A percentile compares a stretch with the other conserved stretches of the same genome.
phyloP scores from a whole-genome alignment of 208 protist genomes.

The Leishmania gerbilli region DNA sequence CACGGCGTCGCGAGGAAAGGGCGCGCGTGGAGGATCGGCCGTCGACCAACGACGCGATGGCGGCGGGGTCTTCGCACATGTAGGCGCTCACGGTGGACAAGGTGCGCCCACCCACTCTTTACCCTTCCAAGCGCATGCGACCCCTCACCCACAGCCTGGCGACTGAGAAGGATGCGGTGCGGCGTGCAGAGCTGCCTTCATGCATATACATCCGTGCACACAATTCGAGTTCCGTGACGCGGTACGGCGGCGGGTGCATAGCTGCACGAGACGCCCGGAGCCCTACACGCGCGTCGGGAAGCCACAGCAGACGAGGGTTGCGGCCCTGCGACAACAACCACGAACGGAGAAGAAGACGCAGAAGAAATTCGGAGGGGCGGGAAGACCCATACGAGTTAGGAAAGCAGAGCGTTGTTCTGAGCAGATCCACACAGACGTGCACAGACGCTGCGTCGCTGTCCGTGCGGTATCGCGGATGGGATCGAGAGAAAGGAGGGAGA shows the following conservation, averaged over 20 bases:
- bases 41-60: not conserved
- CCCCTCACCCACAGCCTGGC: not conserved
- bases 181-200: not conserved
- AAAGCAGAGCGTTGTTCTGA: not conserved
- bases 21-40: not conserved
- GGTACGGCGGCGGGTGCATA: no score
- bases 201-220: not conserved
- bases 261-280: no score
- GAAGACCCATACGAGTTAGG: not conserved
- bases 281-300: no score
- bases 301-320: no score
- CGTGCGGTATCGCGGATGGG: not conserved
- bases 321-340: not conserved
- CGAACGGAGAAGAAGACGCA: not conserved
- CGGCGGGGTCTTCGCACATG: not conserved
- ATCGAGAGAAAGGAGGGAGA: not conserved
- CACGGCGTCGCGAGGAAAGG: not conserved
- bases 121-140: not conserved
- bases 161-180: not conserved
- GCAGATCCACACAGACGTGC: not conserved
- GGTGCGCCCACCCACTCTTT: not conserved
- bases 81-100: not conserved
- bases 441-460: not conserved
- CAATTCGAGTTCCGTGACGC: no score
- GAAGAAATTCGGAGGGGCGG: not conserved